Percentiles rank a stretch among this genome's conserved stretches.
Conservation (phyloP, 257 asterid species). For the Petrea volubilis region DNA sequence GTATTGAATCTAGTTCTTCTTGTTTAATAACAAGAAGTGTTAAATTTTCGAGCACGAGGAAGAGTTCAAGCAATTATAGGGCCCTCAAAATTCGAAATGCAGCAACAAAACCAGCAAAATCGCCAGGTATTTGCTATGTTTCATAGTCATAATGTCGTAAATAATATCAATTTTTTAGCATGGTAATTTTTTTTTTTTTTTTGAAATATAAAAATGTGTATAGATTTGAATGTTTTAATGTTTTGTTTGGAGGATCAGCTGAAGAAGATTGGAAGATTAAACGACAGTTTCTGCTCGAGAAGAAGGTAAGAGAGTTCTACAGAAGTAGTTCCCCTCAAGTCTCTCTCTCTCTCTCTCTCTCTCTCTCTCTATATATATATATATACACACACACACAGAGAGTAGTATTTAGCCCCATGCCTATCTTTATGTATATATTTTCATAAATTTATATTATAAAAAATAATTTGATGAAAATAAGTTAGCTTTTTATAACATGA, state of each 20-base stretch:
- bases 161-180: no score
- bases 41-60: constrained; percentile 33
- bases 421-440: no score
- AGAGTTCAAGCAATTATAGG: constrained; percentile 23
- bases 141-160: background rate
- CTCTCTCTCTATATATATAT: no score
- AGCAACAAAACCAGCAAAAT: constrained; percentile 75
- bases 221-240: constrained; percentile 17
- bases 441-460: no score
- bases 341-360: no score
- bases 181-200: no score
- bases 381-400: no score
- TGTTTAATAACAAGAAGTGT: constrained; percentile 30
- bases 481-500: no score
- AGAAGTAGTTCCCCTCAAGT: no score
- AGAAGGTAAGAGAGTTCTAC: constrained; percentile 44
- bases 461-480: no score
- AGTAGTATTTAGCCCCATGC: no score
- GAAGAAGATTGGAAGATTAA: constrained; percentile 92
- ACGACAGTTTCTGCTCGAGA: constrained; percentile 66
- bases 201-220: background rate
- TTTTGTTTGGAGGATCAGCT: constrained; percentile 55
- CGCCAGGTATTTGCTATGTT: constrained; percentile 60
- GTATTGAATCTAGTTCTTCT: constrained; percentile 31
- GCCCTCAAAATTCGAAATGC: constrained; percentile 50